These are phyloP conservation scores for Decorospora gaudefroyi DNA, from an alignment of 2,329 filamentous ascomycete genomes.

Conservation along the genomic window DNA sequence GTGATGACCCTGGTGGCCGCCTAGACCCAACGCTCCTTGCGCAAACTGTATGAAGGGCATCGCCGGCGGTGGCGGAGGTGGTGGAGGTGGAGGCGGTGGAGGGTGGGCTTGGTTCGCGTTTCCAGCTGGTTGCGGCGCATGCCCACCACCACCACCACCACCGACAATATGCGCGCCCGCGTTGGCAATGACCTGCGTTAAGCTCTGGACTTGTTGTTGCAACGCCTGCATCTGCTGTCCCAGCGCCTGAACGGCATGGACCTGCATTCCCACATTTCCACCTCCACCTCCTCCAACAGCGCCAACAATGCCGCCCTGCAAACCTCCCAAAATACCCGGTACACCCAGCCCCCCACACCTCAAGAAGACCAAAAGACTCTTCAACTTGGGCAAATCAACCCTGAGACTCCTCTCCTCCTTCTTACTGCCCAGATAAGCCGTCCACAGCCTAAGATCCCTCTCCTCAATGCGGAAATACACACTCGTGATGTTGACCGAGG, in stretches of 20 bases:
- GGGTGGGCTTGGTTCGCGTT: conserved; percentile 14
- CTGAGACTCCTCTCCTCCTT: conserved; percentile 37
- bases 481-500: conserved; percentile 33
- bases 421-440: conserved; percentile 42
- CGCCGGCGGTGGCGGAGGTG: conserved; percentile 26
- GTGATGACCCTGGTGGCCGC: conserved; percentile 1
- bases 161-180: conserved; percentile 10
- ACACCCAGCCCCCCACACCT: conserved; percentile 31
- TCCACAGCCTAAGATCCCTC: conserved; percentile 46
- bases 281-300: conserved; percentile 12
- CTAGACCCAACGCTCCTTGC: conserved; percentile 12
- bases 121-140: conserved; percentile 1
- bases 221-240: conserved; percentile 34
- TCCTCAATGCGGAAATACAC: conserved; percentile 46
- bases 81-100: conserved; percentile 24
- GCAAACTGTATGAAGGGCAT: conserved; percentile 32
- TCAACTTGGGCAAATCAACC: conserved; percentile 43
- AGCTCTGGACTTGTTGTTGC: conserved; percentile 33
- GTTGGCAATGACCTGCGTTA: conserved; percentile 24
- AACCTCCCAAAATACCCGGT: conserved; percentile 14
- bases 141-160: conserved; percentile 3
- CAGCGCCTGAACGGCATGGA: conserved; percentile 33
- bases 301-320: conserved; percentile 1
- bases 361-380: conserved; percentile 45
- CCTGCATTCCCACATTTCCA: conserved; percentile 20